Evolutionary conservation across 768 basidiomycete species (phyloP).

Genomic region (Auricularia auricula-judae): DNA sequence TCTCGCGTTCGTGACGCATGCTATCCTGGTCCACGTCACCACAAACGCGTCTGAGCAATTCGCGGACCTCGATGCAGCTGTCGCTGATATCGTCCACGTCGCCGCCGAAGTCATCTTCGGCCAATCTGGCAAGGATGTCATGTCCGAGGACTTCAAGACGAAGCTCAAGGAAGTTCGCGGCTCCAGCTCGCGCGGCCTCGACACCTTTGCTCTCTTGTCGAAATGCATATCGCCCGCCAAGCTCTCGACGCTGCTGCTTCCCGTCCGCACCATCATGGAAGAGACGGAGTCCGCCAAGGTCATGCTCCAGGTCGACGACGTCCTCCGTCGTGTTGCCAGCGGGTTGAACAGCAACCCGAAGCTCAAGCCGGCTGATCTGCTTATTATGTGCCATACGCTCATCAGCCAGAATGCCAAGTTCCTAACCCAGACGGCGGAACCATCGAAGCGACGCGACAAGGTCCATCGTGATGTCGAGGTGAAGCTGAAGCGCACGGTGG

Average conservation of each 20-base stretch:
- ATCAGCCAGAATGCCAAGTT: slow-evolving; percentile 87
- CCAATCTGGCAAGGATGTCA: slow-evolving; percentile 81
- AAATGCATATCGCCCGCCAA: slow-evolving; percentile 65
- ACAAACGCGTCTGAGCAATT: slow-evolving; percentile 44
- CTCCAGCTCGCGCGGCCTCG: slow-evolving; percentile 73
- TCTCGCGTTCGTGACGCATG: slow-evolving; percentile 73
- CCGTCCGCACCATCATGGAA: slow-evolving; percentile 74
- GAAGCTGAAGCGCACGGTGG: slow-evolving; percentile 60
- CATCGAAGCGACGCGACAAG: slow-evolving; percentile 21
- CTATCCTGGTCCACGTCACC: slow-evolving; percentile 73
- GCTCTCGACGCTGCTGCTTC: slow-evolving; percentile 65
- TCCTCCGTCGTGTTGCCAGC: slow-evolving; percentile 66
- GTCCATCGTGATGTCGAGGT: slow-evolving; percentile 54
- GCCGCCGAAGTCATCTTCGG: slow-evolving; percentile 90
- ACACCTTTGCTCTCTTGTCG: slow-evolving; percentile 75
- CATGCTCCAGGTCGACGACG: slow-evolving; percentile 80
- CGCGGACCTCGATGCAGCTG: slow-evolving; percentile 58
- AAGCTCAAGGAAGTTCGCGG: slow-evolving; percentile 86
- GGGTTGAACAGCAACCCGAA: slow-evolving; percentile 79
- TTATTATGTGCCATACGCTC: slow-evolving; percentile 79
- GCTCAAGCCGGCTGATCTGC: slow-evolving; percentile 55
- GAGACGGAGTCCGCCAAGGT: slow-evolving; percentile 72
- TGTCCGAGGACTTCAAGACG: slow-evolving; percentile 84
- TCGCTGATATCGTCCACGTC: slow-evolving; percentile 68
- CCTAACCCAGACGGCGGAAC: slow-evolving; percentile 45